Conservation (phyloP, 2,329 filamentous ascomycete species). For the Canariomyces notabilis region DNA sequence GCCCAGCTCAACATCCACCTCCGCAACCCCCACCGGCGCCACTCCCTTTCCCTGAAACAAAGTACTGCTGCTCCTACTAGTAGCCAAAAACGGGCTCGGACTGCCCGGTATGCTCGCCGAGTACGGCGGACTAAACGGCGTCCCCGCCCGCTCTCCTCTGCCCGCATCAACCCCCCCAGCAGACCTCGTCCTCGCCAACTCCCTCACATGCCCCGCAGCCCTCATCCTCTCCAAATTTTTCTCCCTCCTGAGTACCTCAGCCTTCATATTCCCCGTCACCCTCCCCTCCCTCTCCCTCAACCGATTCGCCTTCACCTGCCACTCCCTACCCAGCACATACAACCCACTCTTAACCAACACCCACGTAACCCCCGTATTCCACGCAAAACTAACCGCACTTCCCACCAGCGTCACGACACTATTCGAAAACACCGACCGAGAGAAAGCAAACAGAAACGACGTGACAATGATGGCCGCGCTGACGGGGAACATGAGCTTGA, state of each 20-base stretch:
- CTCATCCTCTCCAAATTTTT: conserved; percentile 19
- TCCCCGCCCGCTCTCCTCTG: neutral
- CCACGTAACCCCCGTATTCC: conserved; percentile 21
- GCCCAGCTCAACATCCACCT: conserved; percentile 19
- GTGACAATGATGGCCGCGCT: conserved; percentile 26
- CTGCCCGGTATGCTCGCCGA: conserved; percentile 4
- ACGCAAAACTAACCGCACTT: conserved; percentile 14
- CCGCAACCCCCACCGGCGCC: neutral
- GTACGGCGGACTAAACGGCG: conserved; percentile 9
- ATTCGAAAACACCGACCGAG: conserved; percentile 15
- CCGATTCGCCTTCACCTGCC: conserved; percentile 12
- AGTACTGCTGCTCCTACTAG: neutral
- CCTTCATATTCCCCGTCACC: conserved; percentile 22
- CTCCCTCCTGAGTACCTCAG: conserved; percentile 21
- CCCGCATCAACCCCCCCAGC: neutral
- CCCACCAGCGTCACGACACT: conserved; percentile 9
- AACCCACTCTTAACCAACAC: conserved; percentile 18
- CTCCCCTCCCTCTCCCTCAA: conserved; percentile 17
- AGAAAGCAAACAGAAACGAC: conserved; percentile 26
- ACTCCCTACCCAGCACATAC: conserved; percentile 18
- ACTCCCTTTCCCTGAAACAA: neutral
- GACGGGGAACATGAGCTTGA: conserved; percentile 24
- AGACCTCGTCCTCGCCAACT: conserved; percentile 4
- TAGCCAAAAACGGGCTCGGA: conserved; percentile 8
- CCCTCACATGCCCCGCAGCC: conserved; percentile 15